These are phyloP conservation scores for Apiotrichum gamsii DNA, from an alignment of 1,284 basidiomycete genomes.

Conservation along the genomic window DNA sequence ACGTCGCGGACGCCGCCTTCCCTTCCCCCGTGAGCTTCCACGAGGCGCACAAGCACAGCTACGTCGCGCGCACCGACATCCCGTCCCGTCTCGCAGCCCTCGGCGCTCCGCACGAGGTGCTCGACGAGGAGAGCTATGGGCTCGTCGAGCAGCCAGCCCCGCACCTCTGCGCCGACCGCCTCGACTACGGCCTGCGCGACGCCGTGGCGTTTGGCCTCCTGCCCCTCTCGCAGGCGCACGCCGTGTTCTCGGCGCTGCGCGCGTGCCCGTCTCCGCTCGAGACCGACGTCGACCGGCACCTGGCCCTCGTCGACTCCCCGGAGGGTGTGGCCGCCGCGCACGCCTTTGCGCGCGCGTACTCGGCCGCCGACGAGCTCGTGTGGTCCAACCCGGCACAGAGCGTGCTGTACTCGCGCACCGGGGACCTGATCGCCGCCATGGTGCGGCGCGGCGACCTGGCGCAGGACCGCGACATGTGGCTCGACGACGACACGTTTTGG, in stretches of 20 bases:
- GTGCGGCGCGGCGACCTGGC: conserved; percentile 1
- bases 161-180: conserved; percentile 14
- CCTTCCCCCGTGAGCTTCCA: conserved; percentile 3
- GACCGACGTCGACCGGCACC: not conserved
- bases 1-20: conserved; percentile 13
- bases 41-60: conserved; percentile 14
- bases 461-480: conserved; percentile 13
- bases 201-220: conserved; percentile 10
- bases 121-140: conserved; percentile 14
- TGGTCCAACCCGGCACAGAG: conserved; percentile 12
- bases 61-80: conserved; percentile 7
- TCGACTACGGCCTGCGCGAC: conserved; percentile 19
- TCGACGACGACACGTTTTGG: conserved; percentile 12
- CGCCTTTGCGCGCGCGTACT: conserved; percentile 10
- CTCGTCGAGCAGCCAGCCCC: conserved; percentile 15
- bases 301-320: conserved; percentile 1
- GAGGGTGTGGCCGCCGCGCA: not conserved
- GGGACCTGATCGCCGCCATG: conserved; percentile 7
- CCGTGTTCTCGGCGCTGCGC: not conserved
- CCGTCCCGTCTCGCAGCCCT: not conserved
- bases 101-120: not conserved
- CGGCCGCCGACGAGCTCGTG: conserved; percentile 4
- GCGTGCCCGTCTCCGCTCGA: conserved; percentile 3
- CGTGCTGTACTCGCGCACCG: conserved; percentile 7
- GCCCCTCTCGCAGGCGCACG: not conserved